These are phyloP conservation scores for Silybum marianum DNA, from an alignment of 129 eudicot genomes.

Conservation along the genomic window DNA sequence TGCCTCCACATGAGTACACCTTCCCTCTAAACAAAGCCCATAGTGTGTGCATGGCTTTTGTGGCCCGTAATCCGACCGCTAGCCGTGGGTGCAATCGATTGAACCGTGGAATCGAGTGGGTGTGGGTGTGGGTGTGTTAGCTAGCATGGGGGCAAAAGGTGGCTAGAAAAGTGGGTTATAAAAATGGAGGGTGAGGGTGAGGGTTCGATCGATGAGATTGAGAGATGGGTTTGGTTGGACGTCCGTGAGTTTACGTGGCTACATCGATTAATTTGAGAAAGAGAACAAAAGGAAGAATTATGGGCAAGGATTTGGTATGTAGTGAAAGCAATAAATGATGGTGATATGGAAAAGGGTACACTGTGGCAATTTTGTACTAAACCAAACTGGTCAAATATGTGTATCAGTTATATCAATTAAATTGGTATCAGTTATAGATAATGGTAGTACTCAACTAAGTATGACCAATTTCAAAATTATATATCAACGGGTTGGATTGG, in stretches of 20 bases:
- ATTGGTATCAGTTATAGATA: too few relatives aligned
- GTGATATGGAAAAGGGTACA: neutral
- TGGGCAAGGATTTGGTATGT: constrained; percentile 30
- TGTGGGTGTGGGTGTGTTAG: neutral
- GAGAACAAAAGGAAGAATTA: constrained; percentile 24
- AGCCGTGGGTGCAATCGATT: neutral
- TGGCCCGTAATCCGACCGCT: neutral
- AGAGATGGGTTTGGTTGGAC: constrained; percentile 30
- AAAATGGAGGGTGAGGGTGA: constrained; percentile 11
- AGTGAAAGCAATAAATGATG: constrained; percentile 31
- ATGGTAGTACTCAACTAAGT: too few relatives aligned
- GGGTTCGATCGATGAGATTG: neutral
- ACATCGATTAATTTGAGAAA: neutral
- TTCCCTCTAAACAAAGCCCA: constrained; percentile 27
- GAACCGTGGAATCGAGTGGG: neutral
- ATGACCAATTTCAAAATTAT: too few relatives aligned
- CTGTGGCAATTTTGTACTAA: too few relatives aligned
- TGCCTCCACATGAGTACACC: constrained; percentile 23
- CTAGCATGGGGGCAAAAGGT: constrained; percentile 4
- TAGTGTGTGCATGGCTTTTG: constrained; percentile 21
- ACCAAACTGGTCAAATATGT: too few relatives aligned
- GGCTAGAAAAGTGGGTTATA: neutral
- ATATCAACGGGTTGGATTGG: too few relatives aligned
- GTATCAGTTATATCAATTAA: too few relatives aligned
- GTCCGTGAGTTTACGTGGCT: constrained; percentile 24